Base-by-base conservation (phyloP, 768 basidiomycete species). In the Saitozyma podzolica region DNA sequence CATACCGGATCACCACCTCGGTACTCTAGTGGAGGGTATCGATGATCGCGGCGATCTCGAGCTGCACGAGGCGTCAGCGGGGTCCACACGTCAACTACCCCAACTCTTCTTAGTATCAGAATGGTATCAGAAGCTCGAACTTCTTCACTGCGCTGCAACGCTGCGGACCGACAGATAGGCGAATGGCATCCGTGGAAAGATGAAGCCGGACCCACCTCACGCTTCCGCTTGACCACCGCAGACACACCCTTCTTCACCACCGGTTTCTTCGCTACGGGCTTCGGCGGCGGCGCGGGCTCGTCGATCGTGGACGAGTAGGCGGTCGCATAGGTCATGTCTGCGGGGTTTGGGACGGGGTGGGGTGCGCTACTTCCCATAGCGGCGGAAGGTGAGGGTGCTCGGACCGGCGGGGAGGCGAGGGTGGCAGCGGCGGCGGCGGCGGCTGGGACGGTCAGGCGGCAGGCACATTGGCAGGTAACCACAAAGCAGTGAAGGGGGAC, bases 1-100 rank as follows among this genome's bases (percentile, higher is more conserved):
- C 89, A 59, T 73, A 91, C 91, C 2, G 89, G 88, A 79, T 95
- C 91, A 67, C 83, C 88, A 9, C 93, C 93, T 20, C 93, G 85
- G 76, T 92, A 97, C 78, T 95, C 93, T 11, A 97, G 83, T 0
- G 93, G 43, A 95, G 82, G 58, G 84, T 86, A 29, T 87, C 84
- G 14, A 94, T 84, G 14, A 90, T 84, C 61, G 85, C 86, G 65
- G 92, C 91, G n/a, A 82, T 76, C 58, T 73, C 72, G 41, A 72
- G 47, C 72, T 73, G 49, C 51, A 41, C 8, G 13, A 47, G 45
- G n/a, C 45, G 45, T 17, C 45, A 50, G 50, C 37, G 50, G 29
- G 29, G 29, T 57, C 9, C 8, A 47, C 9, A 50, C 10, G 57
- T 11, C 13, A 47, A 3, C n/a, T n/a, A 47, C 8, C 29, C 29